Base-by-base conservation (phyloP, 306 rosid genomes). In the Aeschynomene evenia region DNA sequence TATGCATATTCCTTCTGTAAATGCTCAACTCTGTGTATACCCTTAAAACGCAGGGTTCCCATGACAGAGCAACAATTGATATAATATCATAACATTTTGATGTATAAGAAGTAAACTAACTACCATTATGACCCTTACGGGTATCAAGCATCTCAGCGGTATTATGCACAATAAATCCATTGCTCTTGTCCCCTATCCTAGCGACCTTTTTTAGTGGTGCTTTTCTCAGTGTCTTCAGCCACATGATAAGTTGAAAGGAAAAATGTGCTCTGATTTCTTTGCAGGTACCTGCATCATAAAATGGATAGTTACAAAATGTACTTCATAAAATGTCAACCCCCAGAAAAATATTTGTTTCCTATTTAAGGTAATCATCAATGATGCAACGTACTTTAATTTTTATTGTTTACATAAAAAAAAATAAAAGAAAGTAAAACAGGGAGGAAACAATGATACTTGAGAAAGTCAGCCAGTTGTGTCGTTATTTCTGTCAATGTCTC, bases 161-260 rank as follows among this genome's bases (percentile, higher is more conserved):
- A 54, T 42, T 77, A 51, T 72, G 75, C 78, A 68, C 81, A 71
- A 48, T 3, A 66, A 73, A 76, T 58, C 24, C 29, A 46, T 33
- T 56, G 55, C 43, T 11, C 40, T 15, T 11, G 51, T 54, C 46
- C 68, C 71, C 72, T 8, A 39, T 34, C 53, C 81, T 53, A 68
- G 57, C 62, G 85, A 39, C 80, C 84, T 60, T 59, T 75, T 29
- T 82, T 70, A 79, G 83, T 76, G 72, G 88, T 65, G 79, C 83
- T 77, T 63, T 72, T 85, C 80, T 88, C 84, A 37, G 76, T 63
- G 45, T 77, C 85, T 67, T 86, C 92, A 4, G 84, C 84, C 39
- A 79, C 86, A 71, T 84, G 84, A 63, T 90, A 90, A 56, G 86
- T 71, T 12, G 90, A 85, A 31, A 85, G 86, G 84, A 94, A 94